Base-by-base conservation (phyloP, 1,284 basidiomycete genomes). In the Ustilago esculenta region DNA sequence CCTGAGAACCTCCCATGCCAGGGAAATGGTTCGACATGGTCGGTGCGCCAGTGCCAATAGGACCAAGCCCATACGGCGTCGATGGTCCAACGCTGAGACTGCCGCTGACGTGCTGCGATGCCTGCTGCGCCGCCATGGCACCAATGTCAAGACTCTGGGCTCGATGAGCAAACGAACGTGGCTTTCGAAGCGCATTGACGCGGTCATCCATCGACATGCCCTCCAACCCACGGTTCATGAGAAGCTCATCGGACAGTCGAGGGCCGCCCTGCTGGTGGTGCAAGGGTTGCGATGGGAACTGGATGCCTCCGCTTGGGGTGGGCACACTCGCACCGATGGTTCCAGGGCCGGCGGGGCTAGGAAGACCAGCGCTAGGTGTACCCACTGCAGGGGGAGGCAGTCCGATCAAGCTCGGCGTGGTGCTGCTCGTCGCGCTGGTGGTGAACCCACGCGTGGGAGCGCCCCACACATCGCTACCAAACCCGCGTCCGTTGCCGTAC, bases 381-480 rank as follows among this genome's bases (percentile, higher is more conserved):
- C 63, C 64, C 4, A 60, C 43, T 10, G 50, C 55, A 18, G 66
- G 55, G 34, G 66, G 59, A 3, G 63, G 68, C 50, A 66, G 27
- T 7, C 51, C 58, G 10, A 66, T 52, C 42, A 72, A 24, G 51
- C 64, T 72, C 11, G 69, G 61, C 4, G 68, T 43, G 1, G 58
- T 37, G 30, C 54, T 67, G 63, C 54, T 63, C 7, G 51, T 57
- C 8, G 66, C 35, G 54, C 61, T 73, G 2, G 67, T 49, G 12
- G 58, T 49, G 37, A 70, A 63, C 12, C 53, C 54, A 7, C 72
- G 69, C n/a, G 68, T 59, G 9, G 76, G 78, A 14, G 73, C 67
- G 10, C 76, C 78, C 78, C 78, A 80, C 2, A 80, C 77, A 25
- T 79, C 75, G 43, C 75, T 76, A 50, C 65, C 72, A 44, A 76